Conservation (phyloP, 495 filamentous ascomycete genomes). For the Annulohypoxylon stygium region DNA sequence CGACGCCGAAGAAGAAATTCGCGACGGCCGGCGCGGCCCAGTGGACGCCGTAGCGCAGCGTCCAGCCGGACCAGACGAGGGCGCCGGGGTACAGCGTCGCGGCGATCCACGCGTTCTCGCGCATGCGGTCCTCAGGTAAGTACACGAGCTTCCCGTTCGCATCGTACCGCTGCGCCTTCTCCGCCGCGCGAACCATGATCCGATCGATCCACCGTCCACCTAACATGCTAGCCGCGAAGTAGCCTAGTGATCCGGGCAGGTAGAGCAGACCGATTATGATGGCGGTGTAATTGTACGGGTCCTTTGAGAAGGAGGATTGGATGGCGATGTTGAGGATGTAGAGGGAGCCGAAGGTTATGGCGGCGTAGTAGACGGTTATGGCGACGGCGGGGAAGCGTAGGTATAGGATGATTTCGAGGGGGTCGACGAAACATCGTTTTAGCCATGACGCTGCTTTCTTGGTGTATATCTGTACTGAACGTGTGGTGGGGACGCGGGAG, state of each 20-base stretch:
- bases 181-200: constrained; percentile 89
- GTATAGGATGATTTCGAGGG: constrained; percentile 81
- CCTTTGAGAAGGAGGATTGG: constrained; percentile 75
- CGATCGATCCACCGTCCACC: constrained; percentile 90
- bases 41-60: constrained; percentile 55
- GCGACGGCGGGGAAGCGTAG: constrained; percentile 84
- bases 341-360: constrained; percentile 83
- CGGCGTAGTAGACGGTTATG: constrained; percentile 84
- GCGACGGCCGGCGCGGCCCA: constrained; percentile 71
- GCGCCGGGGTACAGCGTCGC: constrained; percentile 80
- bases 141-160: constrained; percentile 76
- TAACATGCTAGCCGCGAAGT: constrained; percentile 76
- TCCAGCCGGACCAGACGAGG: constrained; percentile 72
- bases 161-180: constrained; percentile 77
- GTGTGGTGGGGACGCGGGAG: constrained; percentile 71
- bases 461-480: constrained; percentile 70
- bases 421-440: constrained; percentile 81
- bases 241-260: constrained; percentile 84
- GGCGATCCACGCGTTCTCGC: constrained; percentile 88
- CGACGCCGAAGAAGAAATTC: constrained; percentile 90
- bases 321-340: constrained; percentile 92
- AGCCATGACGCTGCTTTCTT: constrained; percentile 64
- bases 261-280: constrained; percentile 86
- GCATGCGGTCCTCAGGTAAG: constrained; percentile 89
- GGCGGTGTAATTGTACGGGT: constrained; percentile 81